Conservation (phyloP, 2,329 filamentous ascomycete genomes). For the Onygena corvina region DNA sequence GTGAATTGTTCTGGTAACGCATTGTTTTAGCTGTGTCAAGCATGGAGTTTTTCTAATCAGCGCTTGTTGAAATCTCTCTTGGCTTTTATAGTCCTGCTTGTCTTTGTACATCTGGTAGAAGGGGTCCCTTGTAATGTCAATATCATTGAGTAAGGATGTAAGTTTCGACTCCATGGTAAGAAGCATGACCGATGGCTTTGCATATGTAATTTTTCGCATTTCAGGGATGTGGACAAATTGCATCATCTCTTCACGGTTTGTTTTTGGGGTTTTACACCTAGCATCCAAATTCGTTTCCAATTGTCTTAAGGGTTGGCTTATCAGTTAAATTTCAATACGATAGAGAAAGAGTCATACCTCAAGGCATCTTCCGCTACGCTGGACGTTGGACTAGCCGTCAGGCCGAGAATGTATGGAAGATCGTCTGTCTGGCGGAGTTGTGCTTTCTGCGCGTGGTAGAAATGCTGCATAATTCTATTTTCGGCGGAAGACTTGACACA, state of each 20-base stretch:
- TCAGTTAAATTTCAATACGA: background rate
- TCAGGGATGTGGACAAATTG: conserved; percentile 54
- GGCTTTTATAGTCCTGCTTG: conserved; percentile 24
- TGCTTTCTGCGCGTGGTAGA: conserved; percentile 48
- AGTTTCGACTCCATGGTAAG: conserved; percentile 15
- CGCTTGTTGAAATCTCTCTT: conserved; percentile 20
- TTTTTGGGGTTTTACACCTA: conserved; percentile 54
- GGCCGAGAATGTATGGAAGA: conserved; percentile 57
- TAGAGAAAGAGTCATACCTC: conserved; percentile 26
- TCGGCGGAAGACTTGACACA: conserved; percentile 53
- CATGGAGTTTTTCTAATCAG: conserved; percentile 28
- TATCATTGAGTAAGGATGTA: conserved; percentile 28
- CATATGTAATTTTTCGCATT: conserved; percentile 34
- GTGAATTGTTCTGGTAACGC: conserved; percentile 41
- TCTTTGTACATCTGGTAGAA: conserved; percentile 14
- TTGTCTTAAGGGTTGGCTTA: conserved; percentile 25
- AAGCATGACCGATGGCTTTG: conserved; percentile 25
- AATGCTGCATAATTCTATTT: conserved; percentile 58
- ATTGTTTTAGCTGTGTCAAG: conserved; percentile 44
- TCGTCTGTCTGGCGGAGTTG: conserved; percentile 21
- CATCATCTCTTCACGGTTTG: conserved; percentile 58
- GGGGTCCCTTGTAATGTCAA: background rate
- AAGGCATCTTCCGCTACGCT: conserved; percentile 46
- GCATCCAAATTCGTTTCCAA: conserved; percentile 62
- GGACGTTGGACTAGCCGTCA: conserved; percentile 69